Evolutionary conservation across 2,329 filamentous ascomycete species (phyloP).

Genomic region (Akanthomyces muscarius): DNA sequence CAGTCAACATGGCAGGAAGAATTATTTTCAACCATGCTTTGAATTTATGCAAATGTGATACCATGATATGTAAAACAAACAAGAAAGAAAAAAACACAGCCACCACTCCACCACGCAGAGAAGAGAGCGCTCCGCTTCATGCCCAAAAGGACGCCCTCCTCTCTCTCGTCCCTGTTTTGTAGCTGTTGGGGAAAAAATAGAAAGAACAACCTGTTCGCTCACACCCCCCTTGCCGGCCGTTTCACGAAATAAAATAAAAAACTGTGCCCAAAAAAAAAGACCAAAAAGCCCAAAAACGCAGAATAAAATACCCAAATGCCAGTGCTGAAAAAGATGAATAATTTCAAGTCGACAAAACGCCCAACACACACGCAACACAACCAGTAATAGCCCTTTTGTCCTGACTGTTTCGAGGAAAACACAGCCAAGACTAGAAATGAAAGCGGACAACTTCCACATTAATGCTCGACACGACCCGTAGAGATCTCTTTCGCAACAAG

Average conservation of each 20-base stretch:
- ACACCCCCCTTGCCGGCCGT: neutral
- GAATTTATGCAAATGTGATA: constrained; percentile 20
- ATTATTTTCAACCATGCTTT: constrained; percentile 6
- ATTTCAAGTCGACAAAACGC: constrained; percentile 3
- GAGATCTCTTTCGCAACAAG: neutral
- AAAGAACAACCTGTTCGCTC: neutral
- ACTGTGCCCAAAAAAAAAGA: constrained; percentile 4
- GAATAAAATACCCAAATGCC: constrained; percentile 18
- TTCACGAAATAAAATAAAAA: constrained; percentile 6
- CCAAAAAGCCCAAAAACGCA: neutral
- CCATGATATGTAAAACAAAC: constrained; percentile 18
- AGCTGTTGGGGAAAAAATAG: neutral
- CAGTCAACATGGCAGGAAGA: no score
- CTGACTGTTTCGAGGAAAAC: no score
- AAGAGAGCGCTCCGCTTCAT: neutral
- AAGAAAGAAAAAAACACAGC: neutral
- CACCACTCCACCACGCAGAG: neutral
- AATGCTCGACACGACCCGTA: neutral
- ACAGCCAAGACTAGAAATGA: neutral
- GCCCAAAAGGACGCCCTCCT: neutral
- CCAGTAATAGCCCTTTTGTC: neutral
- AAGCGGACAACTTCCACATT: neutral
- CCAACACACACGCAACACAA: constrained; percentile 3
- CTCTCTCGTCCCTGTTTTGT: neutral
- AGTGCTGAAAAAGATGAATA: constrained; percentile 10